Base-by-base conservation (phyloP, 371 early-diverging fungal genomes). In the Circinella minor region DNA sequence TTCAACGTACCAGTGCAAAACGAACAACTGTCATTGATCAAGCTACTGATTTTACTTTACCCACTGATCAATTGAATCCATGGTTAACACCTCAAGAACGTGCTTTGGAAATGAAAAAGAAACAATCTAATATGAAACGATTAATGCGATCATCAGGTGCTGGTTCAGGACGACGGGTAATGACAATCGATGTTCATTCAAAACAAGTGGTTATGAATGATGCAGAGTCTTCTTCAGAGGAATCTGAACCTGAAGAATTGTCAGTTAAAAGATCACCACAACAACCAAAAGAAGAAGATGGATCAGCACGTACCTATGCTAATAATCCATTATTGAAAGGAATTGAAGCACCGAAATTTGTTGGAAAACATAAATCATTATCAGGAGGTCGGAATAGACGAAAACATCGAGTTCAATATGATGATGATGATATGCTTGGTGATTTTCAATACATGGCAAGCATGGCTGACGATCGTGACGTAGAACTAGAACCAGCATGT, bases 61-160 rank as follows among this genome's bases (percentile, higher is more conserved):
- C 90, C 3, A 83, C 86, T 5, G 91, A 91, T 63, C 81, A 83
- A 34, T 75, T 76, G 46, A 89, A 91, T 62, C 88, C 88, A 61
- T 96, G 96, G 96, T 71, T 92, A 63, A 86, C 91, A 0, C 82
- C 91, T 14, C 91, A 94, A 68, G 95, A 96, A 70, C 80, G 90
- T n/a, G 89, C 87, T 7, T 51, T 77, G 36, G 71, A 80, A 61
- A 61, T 85, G 9, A 81, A 78, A 47, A 85, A 83, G 70, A 85
- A 84, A n/a, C 83, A 81, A 63, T 71, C 86, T 7, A 89, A 87
- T 63, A 67, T 85, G 36, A 81, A 79, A 55, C 74, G 74, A 59
- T 71, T 77, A 81, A 82, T 59, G 84, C 82, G 59, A 82, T 75
- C 36, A 77, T 78, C 14, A 74, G 75, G 39, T 6, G 27, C 75